Evolutionary conservation across 2,329 filamentous ascomycete genomes (phyloP), one percentile per base, ranked within the genome.

Genomic region (Cercospora sp.): DNA sequence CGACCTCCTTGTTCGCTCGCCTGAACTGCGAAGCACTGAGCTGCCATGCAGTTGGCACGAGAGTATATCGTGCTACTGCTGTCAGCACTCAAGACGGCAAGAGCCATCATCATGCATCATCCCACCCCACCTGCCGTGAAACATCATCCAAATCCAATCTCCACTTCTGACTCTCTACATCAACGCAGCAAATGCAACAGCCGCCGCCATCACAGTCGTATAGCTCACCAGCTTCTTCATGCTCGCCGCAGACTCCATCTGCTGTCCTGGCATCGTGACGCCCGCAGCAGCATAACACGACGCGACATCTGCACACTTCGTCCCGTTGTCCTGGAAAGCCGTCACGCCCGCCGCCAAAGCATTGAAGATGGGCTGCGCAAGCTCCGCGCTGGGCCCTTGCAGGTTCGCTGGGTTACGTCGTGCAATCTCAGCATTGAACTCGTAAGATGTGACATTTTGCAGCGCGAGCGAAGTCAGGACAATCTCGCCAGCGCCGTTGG

Each of bases 371-470:
- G 66, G 66, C 18, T 39, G 28, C 9, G 60, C 42, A n/a, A 67
- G 57, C 18, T 42, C 28, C 26, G 63, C 63, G 42, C 61, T 64
- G 4, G 58, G 58, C 9, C 39, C 55, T 58, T 58, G 42, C 18
- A 67, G 12, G 13, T 51, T 51, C 28, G 66, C 53, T 18, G 66
- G 36, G n/a, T 63, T 67, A 20, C 63, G 63, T 13, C 42, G 39
- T 5, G 59, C 55, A 1, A 67, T 51, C 16, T 64, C 59, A 2
- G 31, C 39, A 45, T 64, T 67, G 33, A 67, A 67, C 4, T 64
- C 55, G 48, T 63, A 64, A 16, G 61, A 64, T 23, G 66, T 67
- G 23, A 51, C 18, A n/a, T 67, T 67, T 36, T 67, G 66, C 42
- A 67, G 57, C 18, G 30, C n/a, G 51, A 67, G 33, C 20, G 42